Percentiles rank a stretch among this genome's conserved stretches.
Conservation (phyloP, 192 early-diverging fungal species). For the Irineochytrium annulatum region DNA sequence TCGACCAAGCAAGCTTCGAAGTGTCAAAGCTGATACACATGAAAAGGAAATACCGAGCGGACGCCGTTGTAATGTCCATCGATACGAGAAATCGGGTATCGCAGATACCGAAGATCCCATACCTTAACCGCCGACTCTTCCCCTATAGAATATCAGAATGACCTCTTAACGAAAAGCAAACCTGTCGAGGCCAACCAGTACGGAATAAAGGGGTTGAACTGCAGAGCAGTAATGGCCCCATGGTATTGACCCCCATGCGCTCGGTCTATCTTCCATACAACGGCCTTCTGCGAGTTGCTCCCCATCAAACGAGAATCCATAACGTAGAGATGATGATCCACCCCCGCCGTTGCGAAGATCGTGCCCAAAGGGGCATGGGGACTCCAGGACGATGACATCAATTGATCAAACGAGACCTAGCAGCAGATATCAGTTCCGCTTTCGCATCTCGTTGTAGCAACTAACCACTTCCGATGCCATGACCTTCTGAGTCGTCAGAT, state of each 20-base stretch:
- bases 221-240: slow-evolving; percentile 44
- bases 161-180: not conserved
- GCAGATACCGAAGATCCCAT: slow-evolving; percentile 67
- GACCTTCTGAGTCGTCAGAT: slow-evolving; percentile 30
- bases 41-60: slow-evolving; percentile 25
- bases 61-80: slow-evolving; percentile 50
- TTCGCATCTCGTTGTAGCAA: not conserved
- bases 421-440: not conserved
- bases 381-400: slow-evolving; percentile 32
- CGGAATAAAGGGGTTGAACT: slow-evolving; percentile 72
- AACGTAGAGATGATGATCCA: slow-evolving; percentile 37
- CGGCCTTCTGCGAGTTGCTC: slow-evolving; percentile 8
- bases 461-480: slow-evolving; percentile 26
- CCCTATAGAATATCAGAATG: slow-evolving; percentile 19
- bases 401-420: slow-evolving; percentile 32
- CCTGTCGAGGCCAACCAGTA: slow-evolving; percentile 69
- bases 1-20: slow-evolving; percentile 59
- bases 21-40: not conserved
- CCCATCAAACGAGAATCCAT: slow-evolving; percentile 37
- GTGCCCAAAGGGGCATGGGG: slow-evolving; percentile 37
- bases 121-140: slow-evolving; percentile 57
- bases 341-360: slow-evolving; percentile 32
- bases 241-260: slow-evolving; percentile 35
- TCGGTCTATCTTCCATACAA: slow-evolving; percentile 44
- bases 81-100: slow-evolving; percentile 44